Conservation (phyloP, 2,329 filamentous ascomycete species). For the Kalaharituber pfeilii region DNA sequence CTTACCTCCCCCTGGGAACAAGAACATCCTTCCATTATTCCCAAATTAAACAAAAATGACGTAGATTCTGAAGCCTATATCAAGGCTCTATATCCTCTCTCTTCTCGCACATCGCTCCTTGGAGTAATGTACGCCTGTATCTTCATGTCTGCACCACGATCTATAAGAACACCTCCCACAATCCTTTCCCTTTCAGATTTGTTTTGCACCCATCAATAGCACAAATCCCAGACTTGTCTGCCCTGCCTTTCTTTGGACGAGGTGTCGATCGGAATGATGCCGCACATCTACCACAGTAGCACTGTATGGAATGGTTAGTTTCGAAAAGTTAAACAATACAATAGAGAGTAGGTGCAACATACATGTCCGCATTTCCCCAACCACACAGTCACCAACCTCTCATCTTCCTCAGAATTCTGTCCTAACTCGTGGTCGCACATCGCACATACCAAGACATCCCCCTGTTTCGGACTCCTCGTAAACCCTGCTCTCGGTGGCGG, state of each 20-base stretch:
- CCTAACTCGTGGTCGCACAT: conserved; percentile 74
- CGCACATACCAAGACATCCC: conserved; percentile 62
- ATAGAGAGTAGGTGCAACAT: conserved; percentile 26
- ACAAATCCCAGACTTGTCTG: conserved; percentile 9
- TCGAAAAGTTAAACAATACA: conserved; percentile 3
- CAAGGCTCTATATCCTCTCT: background rate
- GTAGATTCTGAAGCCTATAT: background rate
- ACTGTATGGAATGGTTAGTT: conserved; percentile 25
- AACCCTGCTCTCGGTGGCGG: conserved; percentile 56
- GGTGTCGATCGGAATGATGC: conserved; percentile 22
- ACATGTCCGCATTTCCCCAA: conserved; percentile 87
- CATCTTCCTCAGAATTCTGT: conserved; percentile 42
- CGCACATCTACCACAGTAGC: conserved; percentile 38
- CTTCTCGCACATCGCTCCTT: background rate
- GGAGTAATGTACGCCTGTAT: background rate
- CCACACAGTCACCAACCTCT: conserved; percentile 73
- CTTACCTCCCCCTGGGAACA: no score
- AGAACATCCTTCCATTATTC: background rate
- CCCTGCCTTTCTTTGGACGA: conserved; percentile 21
- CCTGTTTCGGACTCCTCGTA: conserved; percentile 55
- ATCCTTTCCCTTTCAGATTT: conserved; percentile 9
- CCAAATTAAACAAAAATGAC: background rate
- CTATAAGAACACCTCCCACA: conserved; percentile 1
- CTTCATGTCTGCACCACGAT: background rate
- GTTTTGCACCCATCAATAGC: conserved; percentile 17